Percentiles rank a stretch among this genome's conserved stretches.
Evolutionary conservation across 169 alveolate species (phyloP).

Genomic region (Toxoplasma gondii): DNA sequence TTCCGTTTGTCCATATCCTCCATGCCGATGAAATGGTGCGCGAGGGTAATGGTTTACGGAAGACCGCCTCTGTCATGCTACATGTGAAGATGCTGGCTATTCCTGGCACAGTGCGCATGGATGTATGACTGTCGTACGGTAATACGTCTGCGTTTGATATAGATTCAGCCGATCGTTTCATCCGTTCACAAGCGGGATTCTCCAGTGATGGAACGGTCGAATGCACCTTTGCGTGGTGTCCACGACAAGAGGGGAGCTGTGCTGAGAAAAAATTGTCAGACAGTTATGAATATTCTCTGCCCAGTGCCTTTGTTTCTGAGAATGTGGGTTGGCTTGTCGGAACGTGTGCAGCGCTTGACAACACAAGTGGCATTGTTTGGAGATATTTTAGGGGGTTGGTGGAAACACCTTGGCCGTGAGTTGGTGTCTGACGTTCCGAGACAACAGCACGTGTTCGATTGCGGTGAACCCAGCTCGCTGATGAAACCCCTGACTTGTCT

Average conservation of each 20-base stretch:
- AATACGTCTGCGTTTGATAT: background rate
- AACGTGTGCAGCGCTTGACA: background rate
- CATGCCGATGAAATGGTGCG: background rate
- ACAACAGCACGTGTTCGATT: background rate
- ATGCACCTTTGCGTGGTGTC: background rate
- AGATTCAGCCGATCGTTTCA: background rate
- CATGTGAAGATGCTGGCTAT: background rate
- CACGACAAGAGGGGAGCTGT: background rate
- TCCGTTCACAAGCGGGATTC: background rate
- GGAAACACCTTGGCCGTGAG: background rate
- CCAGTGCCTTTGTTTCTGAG: background rate
- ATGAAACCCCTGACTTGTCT: background rate
- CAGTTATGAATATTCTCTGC: background rate
- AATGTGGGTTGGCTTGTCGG: background rate
- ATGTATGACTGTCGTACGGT: background rate
- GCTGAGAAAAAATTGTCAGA: background rate
- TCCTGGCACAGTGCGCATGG: background rate
- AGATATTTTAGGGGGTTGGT: background rate
- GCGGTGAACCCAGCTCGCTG: background rate
- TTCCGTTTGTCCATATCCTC: background rate
- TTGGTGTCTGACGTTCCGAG: background rate
- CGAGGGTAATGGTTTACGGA: background rate
- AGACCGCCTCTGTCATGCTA: background rate
- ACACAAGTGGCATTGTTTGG: background rate
- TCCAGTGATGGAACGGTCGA: background rate